Evolutionary conservation across 202 grass and related monocot species (phyloP).

Genomic region (Bolboschoenoplectus hybrid): DNA sequence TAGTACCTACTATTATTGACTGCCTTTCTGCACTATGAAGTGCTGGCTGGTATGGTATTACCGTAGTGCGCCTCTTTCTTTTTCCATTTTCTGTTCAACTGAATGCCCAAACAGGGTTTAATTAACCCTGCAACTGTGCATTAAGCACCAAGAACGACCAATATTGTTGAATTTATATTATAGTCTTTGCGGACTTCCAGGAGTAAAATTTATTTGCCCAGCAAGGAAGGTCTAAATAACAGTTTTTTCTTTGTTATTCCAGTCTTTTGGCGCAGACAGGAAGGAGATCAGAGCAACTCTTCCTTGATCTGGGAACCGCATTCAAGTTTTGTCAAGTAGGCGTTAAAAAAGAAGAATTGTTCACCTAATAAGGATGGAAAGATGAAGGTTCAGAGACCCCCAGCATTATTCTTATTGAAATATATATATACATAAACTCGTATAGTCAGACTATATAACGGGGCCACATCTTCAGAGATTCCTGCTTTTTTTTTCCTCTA

Average conservation of each 20-base stretch:
- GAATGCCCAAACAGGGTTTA: not conserved
- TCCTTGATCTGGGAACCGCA: slow-evolving; percentile 55
- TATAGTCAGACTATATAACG: slow-evolving; percentile 17
- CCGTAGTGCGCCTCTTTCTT: not conserved
- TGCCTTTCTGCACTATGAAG: not conserved
- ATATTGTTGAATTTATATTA: not conserved
- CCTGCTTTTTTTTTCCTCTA: slow-evolving; percentile 12
- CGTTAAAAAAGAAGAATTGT: not conserved
- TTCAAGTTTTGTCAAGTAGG: slow-evolving; percentile 27
- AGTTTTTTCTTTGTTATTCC: slow-evolving; percentile 29
- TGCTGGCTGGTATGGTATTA: not conserved
- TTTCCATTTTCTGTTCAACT: not conserved
- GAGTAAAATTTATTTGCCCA: not conserved
- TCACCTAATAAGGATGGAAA: slow-evolving; percentile 37
- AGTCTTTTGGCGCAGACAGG: slow-evolving; percentile 90
- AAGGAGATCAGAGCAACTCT: slow-evolving; percentile 82
- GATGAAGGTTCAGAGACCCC: slow-evolving; percentile 32
- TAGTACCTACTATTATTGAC: not conserved
- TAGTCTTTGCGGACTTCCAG: not conserved
- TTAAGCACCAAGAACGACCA: not conserved
- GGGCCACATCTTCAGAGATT: slow-evolving; percentile 15
- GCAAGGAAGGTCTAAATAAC: not conserved
- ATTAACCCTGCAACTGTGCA: not conserved
- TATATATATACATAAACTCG: slow-evolving; percentile 12
- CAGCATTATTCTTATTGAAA: not conserved